Evolutionary conservation across 805 yeast species (phyloP).

Genomic region (Candida oleophila): DNA sequence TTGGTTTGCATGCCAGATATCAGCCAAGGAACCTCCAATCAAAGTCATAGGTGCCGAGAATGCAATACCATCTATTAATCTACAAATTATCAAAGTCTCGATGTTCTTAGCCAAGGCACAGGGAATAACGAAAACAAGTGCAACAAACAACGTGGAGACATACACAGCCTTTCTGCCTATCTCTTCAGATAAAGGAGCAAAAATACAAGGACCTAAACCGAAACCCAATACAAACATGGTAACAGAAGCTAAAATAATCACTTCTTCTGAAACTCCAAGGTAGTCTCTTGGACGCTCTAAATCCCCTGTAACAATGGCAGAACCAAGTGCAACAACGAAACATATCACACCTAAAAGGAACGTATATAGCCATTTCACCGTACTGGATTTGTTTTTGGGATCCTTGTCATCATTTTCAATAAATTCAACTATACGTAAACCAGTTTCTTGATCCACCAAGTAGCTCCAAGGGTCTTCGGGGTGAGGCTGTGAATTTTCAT

Average conservation of each 20-base stretch:
- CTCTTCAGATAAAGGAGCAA: constrained; percentile 59
- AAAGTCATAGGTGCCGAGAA: constrained; percentile 47
- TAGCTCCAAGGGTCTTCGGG: constrained; percentile 23
- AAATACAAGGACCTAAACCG: constrained; percentile 55
- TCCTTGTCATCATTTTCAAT: constrained; percentile 15
- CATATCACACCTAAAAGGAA: constrained; percentile 16
- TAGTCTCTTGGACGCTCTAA: constrained; percentile 12
- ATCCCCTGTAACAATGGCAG: constrained; percentile 23
- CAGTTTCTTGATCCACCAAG: constrained; percentile 15
- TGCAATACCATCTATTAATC: constrained; percentile 39
- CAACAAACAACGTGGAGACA: constrained; percentile 43
- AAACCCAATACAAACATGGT: constrained; percentile 54
- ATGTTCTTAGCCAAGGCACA: constrained; percentile 56
- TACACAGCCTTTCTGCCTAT: constrained; percentile 50
- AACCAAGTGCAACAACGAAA: constrained; percentile 20
- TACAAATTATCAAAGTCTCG: constrained; percentile 46
- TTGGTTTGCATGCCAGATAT: constrained; percentile 35
- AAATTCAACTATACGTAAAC: constrained; percentile 17
- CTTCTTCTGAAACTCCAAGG: constrained; percentile 19
- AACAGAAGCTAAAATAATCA: constrained; percentile 32
- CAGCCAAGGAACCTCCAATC: constrained; percentile 45
- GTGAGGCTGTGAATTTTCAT: constrained; percentile 24
- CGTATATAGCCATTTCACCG: constrained; percentile 17
- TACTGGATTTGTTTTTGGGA: constrained; percentile 12
- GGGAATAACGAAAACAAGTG: constrained; percentile 53